A percentile compares a stretch with the other conserved stretches of the same genome.
These are phyloP conservation scores for Eustoma russellianum DNA, from an alignment of 257 asterid species.

Conservation along the genomic window DNA sequence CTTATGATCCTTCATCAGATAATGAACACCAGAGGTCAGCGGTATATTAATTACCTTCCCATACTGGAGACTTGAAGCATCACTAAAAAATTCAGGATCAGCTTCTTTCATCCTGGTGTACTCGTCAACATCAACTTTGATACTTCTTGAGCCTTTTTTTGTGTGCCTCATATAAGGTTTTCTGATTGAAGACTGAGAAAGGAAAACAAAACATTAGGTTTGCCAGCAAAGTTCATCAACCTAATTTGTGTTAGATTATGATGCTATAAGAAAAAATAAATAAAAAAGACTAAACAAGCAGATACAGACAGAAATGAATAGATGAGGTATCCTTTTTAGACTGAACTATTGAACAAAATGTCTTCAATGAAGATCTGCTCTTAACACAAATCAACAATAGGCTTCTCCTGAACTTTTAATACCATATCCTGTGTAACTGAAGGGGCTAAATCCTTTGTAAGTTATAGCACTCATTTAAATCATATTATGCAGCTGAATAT, in stretches of 20 bases:
- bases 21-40: background rate
- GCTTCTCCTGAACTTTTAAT: no score
- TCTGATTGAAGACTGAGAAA: slow-evolving; percentile 74
- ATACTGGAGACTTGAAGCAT: slow-evolving; percentile 95
- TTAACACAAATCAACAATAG: no score
- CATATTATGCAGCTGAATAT: no score
- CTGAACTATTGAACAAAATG: background rate
- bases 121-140: slow-evolving; percentile 59
- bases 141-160: slow-evolving; percentile 69
- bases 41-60: slow-evolving; percentile 49
- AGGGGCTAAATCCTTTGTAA: no score
- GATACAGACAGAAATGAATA: background rate
- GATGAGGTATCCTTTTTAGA: background rate
- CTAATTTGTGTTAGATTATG: background rate
- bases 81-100: slow-evolving; percentile 90
- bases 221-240: background rate
- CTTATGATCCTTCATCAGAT: no score
- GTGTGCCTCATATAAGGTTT: slow-evolving; percentile 73
- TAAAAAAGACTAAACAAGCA: background rate
- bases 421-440: no score
- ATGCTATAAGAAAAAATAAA: background rate
- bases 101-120: slow-evolving; percentile 73
- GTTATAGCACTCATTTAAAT: no score
- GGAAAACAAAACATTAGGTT: background rate
- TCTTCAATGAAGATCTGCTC: no score